Conservation (phyloP, 345 rosid species). For the Eucalyptus regnans region DNA sequence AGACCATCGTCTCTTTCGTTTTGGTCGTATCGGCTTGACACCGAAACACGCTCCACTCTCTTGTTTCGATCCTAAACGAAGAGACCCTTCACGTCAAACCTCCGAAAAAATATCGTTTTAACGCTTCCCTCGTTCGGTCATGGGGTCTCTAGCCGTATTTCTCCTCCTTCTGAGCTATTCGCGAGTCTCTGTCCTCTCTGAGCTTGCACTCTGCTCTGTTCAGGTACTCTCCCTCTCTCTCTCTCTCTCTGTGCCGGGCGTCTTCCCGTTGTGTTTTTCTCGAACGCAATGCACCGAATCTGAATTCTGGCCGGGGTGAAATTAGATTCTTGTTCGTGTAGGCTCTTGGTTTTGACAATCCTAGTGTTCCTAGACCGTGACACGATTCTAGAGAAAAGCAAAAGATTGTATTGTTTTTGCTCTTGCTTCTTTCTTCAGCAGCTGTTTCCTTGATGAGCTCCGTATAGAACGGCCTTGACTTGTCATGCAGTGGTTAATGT, state of each 20-base stretch:
- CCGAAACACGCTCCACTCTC: not conserved
- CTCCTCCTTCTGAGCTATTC: not conserved
- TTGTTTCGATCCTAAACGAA: constrained; percentile 75
- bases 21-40: not conserved
- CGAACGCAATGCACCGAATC: not conserved
- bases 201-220: not conserved
- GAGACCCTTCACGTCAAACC: not conserved
- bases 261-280: not conserved
- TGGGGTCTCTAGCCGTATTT: not conserved
- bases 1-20: not conserved
- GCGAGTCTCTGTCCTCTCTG: not conserved
- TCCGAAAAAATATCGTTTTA: not conserved
- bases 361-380: not conserved
- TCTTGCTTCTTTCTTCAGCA: not conserved
- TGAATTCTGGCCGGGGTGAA: not conserved
- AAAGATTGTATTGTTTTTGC: not conserved
- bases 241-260: not conserved
- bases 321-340: not conserved
- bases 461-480: not conserved
- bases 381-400: not conserved
- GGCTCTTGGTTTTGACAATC: not conserved
- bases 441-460: not conserved
- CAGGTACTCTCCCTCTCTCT: not conserved
- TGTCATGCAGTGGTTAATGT: not conserved
- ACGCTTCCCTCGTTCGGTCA: not conserved